These are phyloP conservation scores for Hortaea sp. DNA, from an alignment of 2,329 filamentous ascomycete species.

Conservation along the genomic window DNA sequence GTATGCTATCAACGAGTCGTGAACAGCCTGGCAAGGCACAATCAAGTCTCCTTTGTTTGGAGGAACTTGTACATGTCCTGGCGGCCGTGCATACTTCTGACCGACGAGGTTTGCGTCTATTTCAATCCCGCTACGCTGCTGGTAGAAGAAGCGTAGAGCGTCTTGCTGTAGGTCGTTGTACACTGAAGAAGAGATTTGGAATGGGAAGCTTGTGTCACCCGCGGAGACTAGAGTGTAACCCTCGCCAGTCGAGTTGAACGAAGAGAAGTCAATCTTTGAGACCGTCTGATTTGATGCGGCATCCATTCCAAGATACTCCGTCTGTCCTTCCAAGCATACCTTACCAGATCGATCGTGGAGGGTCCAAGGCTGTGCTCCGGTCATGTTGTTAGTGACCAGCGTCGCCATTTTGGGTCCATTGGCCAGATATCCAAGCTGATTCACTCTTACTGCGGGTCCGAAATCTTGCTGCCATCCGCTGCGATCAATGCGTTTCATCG, in stretches of 20 bases:
- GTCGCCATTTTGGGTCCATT: constrained; percentile 4
- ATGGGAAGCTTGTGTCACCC: constrained; percentile 3
- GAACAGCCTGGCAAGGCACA: constrained; percentile 3
- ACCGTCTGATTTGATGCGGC: constrained; percentile 4
- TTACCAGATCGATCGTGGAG: constrained; percentile 1
- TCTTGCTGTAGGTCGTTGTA: constrained; percentile 2
- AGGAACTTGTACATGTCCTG: constrained; percentile 3
- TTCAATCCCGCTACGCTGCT: constrained; percentile 5
- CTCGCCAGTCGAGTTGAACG: not conserved
- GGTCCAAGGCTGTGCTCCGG: not conserved
- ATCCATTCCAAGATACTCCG: constrained; percentile 1
- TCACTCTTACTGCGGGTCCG: constrained; percentile 3
- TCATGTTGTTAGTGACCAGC: constrained; percentile 1
- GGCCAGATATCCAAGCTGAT: constrained; percentile 4
- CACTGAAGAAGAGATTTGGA: constrained; percentile 3
- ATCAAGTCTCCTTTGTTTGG: constrained; percentile 3
- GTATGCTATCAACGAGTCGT: constrained; percentile 6
- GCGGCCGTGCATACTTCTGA: constrained; percentile 3
- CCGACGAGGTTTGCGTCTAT: constrained; percentile 5
- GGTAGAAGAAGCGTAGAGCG: constrained; percentile 6
- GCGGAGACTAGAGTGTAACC: constrained; percentile 1
- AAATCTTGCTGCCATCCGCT: constrained; percentile 1
- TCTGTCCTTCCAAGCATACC: constrained; percentile 1
- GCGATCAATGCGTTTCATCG: constrained; percentile 5
- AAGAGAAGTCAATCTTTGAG: constrained; percentile 3